Conservation (phyloP, 2,329 filamentous ascomycete species). For the Epichloe baconii region DNA sequence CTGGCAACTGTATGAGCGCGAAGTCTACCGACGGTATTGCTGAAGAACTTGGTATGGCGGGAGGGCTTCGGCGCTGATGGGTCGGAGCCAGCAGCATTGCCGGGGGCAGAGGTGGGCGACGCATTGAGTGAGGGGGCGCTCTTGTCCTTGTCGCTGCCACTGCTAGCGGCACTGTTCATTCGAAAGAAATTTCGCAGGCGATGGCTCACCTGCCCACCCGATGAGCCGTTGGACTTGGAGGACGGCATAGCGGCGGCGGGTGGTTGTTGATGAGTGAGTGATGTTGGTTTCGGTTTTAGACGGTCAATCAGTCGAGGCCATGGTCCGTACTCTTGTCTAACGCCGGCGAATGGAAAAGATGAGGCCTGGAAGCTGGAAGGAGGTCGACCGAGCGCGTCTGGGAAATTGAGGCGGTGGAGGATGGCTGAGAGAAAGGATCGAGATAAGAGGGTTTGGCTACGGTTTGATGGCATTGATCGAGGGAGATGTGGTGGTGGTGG, state of each 20-base stretch:
- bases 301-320: conserved; percentile 25
- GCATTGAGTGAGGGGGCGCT: conserved; percentile 1
- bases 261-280: not conserved
- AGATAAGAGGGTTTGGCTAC: too few relatives aligned
- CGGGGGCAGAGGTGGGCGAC: conserved; percentile 5
- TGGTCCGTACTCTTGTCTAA: conserved; percentile 17
- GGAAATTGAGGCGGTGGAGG: not conserved
- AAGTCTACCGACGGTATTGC: conserved; percentile 71
- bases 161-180: conserved; percentile 40
- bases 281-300: not conserved
- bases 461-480: not conserved
- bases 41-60: conserved; percentile 80
- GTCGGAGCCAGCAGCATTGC: conserved; percentile 7
- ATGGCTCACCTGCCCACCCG: conserved; percentile 49
- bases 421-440: not conserved
- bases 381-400: not conserved
- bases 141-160: conserved; percentile 23
- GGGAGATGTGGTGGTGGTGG: not conserved
- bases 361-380: not conserved
- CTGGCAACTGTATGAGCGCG: conserved; percentile 84
- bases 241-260: conserved; percentile 30
- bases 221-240: conserved; percentile 36
- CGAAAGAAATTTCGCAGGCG: conserved; percentile 61
- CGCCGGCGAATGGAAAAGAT: not conserved
- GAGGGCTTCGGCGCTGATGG: conserved; percentile 42